Percentiles rank a stretch among this genome's conserved stretches.
Conservation (phyloP, 78 protist species). For the Dictyostelium firmibasis region DNA sequence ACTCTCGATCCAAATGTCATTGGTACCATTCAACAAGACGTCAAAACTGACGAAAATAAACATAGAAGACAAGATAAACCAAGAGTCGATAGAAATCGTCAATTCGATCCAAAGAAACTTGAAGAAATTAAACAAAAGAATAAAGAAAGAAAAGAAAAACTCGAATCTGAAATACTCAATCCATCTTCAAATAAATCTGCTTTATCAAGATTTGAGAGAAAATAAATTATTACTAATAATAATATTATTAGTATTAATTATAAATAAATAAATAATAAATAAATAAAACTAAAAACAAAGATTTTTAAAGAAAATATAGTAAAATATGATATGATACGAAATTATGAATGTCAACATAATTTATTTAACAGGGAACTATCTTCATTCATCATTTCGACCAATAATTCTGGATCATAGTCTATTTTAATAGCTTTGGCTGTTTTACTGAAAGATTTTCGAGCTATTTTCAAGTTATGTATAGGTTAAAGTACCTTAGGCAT, state of each 20-base stretch:
- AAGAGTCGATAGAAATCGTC: slow-evolving; percentile 19
- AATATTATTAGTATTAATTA: background rate
- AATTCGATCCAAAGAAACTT: slow-evolving; percentile 15
- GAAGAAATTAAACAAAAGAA: background rate
- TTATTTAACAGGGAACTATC: no score
- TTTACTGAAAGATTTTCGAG: no score
- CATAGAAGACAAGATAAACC: background rate
- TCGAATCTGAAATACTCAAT: slow-evolving; percentile 15
- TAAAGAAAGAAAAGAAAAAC: slow-evolving; percentile 16
- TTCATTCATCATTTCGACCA: no score
- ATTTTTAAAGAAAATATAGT: no score
- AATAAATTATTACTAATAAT: background rate
- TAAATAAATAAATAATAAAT: background rate
- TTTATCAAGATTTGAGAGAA: slow-evolving; percentile 51
- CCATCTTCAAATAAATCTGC: slow-evolving; percentile 37
- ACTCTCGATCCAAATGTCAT: slow-evolving; percentile 44
- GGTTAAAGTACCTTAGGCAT: no score
- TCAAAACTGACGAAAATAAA: slow-evolving; percentile 46
- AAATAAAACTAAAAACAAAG: background rate
- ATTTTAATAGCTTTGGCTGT: no score
- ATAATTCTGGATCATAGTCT: no score
- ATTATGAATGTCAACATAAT: no score
- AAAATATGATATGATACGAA: no score
- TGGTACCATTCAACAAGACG: slow-evolving; percentile 53
- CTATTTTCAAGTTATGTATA: no score